These are phyloP conservation scores for Diaporthe humulicola DNA, from an alignment of 2,329 filamentous ascomycete species.

Conservation along the genomic window DNA sequence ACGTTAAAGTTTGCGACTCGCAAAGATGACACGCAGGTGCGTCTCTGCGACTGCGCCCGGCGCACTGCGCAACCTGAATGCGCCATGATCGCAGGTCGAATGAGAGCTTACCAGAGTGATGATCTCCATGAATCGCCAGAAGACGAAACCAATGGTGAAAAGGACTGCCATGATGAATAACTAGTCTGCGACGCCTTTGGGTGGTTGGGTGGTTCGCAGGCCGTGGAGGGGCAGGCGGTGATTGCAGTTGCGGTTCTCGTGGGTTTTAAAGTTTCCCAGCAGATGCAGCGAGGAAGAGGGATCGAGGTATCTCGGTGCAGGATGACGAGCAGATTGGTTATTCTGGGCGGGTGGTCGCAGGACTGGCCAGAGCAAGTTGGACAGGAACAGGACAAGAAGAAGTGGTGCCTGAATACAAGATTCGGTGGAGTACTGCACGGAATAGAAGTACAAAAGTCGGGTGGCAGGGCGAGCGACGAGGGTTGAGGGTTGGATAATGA, in stretches of 20 bases:
- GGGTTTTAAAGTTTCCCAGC: constrained; percentile 20
- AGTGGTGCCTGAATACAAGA: not conserved
- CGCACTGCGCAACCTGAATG: not conserved
- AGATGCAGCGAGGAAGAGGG: constrained; percentile 16
- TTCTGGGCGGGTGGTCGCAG: constrained; percentile 21
- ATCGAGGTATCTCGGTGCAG: constrained; percentile 10
- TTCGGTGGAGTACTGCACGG: not conserved
- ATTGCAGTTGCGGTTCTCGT: constrained; percentile 1
- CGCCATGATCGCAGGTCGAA: not conserved
- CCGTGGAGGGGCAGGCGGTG: not conserved
- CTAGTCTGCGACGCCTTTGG: constrained; percentile 13
- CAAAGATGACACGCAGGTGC: not conserved
- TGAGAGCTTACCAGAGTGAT: constrained; percentile 66
- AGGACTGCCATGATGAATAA: constrained; percentile 62
- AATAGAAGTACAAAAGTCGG: constrained; percentile 29
- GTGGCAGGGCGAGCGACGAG: constrained; percentile 20
- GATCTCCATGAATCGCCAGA: constrained; percentile 73
- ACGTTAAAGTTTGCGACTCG: not conserved
- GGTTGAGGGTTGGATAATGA: constrained; percentile 14
- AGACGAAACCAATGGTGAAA: constrained; percentile 74
- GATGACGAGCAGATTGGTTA: constrained; percentile 30
- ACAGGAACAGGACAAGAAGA: constrained; percentile 23
- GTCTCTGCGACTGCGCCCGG: not conserved
- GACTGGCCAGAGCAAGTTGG: not conserved
- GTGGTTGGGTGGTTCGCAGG: not conserved